These are phyloP conservation scores for Phytophthora nicotianae DNA, from an alignment of 352 stramenopile genomes.

Conservation along the genomic window DNA sequence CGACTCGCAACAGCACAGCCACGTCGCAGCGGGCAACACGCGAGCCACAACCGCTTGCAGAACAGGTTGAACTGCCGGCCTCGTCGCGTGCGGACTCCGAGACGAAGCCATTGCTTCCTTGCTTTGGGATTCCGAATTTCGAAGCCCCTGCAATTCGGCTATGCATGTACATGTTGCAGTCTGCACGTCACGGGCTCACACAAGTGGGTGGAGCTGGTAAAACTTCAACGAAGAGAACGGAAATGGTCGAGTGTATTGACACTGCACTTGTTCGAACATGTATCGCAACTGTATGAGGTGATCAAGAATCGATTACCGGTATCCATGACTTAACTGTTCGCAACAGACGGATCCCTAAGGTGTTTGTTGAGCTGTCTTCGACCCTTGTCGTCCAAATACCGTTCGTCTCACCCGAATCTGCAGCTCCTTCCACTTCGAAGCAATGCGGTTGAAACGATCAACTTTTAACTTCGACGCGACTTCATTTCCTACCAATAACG, in stretches of 20 bases:
- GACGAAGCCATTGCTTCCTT: too few relatives aligned
- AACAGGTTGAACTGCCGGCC: constrained; percentile 10
- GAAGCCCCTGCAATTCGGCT: too few relatives aligned
- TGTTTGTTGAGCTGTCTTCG: constrained; percentile 6
- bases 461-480: background rate
- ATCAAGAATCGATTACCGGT: background rate
- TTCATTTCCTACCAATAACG: background rate
- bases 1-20: constrained; percentile 7
- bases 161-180: too few relatives aligned
- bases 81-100: background rate
- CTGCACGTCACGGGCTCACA: too few relatives aligned
- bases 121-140: too few relatives aligned
- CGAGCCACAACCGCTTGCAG: constrained; percentile 12
- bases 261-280: too few relatives aligned
- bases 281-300: background rate
- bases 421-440: constrained; percentile 12
- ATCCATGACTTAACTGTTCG: too few relatives aligned
- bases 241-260: too few relatives aligned
- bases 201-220: too few relatives aligned
- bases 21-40: constrained; percentile 20
- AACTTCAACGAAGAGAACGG: too few relatives aligned
- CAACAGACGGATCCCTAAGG: constrained; percentile 10
- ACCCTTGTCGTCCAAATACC: background rate
- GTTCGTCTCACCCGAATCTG: constrained; percentile 4
- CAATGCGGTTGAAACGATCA: background rate